Percentiles rank a stretch among this genome's conserved stretches.
These are phyloP conservation scores for Benincasa hispida DNA, from an alignment of 306 rosid species.

Conservation along the genomic window DNA sequence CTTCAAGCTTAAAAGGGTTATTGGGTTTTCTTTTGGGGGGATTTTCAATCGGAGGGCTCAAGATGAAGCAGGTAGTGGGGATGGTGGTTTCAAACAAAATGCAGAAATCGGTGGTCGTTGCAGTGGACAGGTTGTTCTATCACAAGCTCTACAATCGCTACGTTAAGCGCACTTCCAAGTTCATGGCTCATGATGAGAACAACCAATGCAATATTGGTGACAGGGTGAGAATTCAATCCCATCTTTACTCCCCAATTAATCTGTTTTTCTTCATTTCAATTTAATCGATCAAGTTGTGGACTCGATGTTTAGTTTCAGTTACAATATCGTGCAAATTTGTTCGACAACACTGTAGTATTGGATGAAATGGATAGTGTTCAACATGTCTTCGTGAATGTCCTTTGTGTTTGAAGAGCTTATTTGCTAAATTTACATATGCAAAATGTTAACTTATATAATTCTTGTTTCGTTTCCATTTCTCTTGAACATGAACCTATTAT, in stretches of 20 bases:
- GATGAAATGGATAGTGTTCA: background rate
- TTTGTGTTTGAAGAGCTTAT: background rate
- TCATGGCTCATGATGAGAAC: constrained; percentile 83
- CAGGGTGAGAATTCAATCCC: constrained; percentile 25
- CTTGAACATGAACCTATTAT: background rate
- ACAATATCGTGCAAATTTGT: background rate
- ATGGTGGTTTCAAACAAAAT: constrained; percentile 91
- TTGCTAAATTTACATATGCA: background rate
- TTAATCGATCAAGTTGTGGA: background rate
- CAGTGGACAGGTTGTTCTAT: constrained; percentile 66
- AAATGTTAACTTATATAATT: background rate
- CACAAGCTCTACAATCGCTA: constrained; percentile 63
- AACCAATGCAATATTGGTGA: constrained; percentile 68
- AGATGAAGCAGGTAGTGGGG: constrained; percentile 84
- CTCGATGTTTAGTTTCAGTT: background rate
- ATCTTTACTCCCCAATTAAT: background rate
- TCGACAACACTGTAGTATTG: background rate
- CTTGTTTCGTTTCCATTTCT: background rate
- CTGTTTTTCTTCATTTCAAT: background rate
- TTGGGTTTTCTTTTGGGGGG: background rate
- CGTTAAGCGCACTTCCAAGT: constrained; percentile 80
- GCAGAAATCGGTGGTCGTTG: constrained; percentile 96
- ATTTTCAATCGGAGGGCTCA: background rate
- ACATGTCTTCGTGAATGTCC: background rate
- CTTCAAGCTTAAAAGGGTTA: background rate